Base-by-base conservation (phyloP, 495 filamentous ascomycete species). In the Tricharina praecox region DNA sequence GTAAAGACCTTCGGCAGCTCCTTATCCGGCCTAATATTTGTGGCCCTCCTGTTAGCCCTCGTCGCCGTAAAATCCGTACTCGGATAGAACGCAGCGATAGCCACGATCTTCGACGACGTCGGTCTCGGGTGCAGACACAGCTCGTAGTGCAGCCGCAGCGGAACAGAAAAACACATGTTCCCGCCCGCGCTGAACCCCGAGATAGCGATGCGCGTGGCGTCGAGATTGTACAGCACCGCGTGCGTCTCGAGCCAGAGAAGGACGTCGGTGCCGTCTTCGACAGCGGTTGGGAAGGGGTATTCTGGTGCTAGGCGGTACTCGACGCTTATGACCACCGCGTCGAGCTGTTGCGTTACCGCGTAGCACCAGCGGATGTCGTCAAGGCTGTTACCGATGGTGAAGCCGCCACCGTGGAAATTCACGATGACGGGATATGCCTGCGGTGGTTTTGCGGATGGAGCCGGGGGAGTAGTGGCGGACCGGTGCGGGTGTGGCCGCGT, bases 121-220 rank as follows among this genome's bases (percentile, higher is more conserved):
- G 8, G 9, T 26, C 21, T 11, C 1, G 13, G 23, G 11, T 47
- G 28, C 26, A 16, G 25, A n/a, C 10, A 56, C 32, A 63, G 28
- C 50, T 72, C 63, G 28, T 66, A 59, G 15, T 70, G 63, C 1
- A 93, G 63, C 18, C 79, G 71, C 16, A 94, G 65, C 0, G 82
- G 79, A 0, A 87, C 77, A 0, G 85, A 87, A 51, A 93, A 77
- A 20, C 77, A 74, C 52, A 93, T 73, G 55, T 94, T 96, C 10
- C 77, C 88, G 2, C 88, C 88, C 1, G 84, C 82, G 0, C 79
- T 85, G 64, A 96, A 96, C 13, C 87, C 87, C 3, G 74, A 83
- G 8, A 87, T 65, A 2, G 77, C 82, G 13, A 94, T 74, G 42
- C 76, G 63, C 36, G 69, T 66, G 24, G 72, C 48, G 62, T 82